Conservation (phyloP, 331 rosid genomes). For the Rosa hybrid region DNA sequence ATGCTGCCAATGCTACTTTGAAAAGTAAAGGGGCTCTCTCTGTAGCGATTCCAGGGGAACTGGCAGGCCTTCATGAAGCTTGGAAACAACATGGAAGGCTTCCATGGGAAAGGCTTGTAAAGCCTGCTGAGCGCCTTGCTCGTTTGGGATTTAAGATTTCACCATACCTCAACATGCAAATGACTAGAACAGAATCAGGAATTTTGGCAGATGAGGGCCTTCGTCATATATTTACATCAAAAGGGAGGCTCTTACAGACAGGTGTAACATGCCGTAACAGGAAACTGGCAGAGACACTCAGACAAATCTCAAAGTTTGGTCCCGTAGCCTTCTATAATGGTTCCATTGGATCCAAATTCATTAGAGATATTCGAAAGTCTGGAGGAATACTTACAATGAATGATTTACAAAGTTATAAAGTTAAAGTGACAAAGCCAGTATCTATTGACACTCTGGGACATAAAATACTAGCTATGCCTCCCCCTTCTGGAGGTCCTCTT, state of each 20-base stretch:
- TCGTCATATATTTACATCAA: constrained; percentile 47
- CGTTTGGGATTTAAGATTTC: constrained; percentile 65
- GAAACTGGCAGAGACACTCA: constrained; percentile 57
- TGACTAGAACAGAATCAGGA: constrained; percentile 46
- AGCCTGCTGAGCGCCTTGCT: constrained; percentile 73
- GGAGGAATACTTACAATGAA: constrained; percentile 65
- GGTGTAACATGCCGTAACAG: constrained; percentile 54
- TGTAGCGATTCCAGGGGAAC: constrained; percentile 69
- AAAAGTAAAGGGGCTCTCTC: constrained; percentile 67
- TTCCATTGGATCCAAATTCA: constrained; percentile 47
- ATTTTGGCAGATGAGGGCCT: constrained; percentile 64
- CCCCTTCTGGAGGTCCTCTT: constrained; percentile 87
- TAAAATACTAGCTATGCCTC: constrained; percentile 69
- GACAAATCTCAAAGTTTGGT: constrained; percentile 50
- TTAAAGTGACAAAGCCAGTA: constrained; percentile 48
- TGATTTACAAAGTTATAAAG: constrained; percentile 58
- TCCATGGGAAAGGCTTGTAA: constrained; percentile 70
- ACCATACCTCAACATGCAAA: constrained; percentile 58
- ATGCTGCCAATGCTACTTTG: constrained; percentile 47
- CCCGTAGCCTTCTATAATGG: constrained; percentile 60
- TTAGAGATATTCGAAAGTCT: constrained; percentile 57
- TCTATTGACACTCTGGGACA: constrained; percentile 47
- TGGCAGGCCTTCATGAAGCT: constrained; percentile 71
- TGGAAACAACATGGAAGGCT: constrained; percentile 77
- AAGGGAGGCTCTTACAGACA: constrained; percentile 52